Conservation (phyloP, 805 yeast genomes). For the Maudiozyma barnettii region DNA sequence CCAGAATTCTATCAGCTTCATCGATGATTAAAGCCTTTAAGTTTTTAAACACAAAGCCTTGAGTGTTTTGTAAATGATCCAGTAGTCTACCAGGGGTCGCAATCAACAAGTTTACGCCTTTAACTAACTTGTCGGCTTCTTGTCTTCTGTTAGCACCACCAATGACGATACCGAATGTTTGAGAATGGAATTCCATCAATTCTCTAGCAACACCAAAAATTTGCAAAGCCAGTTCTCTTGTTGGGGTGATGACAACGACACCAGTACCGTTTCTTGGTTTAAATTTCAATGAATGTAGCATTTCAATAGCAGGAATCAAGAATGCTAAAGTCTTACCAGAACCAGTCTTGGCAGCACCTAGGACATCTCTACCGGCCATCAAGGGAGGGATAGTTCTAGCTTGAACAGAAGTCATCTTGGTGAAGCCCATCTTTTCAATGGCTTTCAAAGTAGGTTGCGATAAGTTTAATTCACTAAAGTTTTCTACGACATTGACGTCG, state of each 20-base stretch:
- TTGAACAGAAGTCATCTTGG: slow-evolving; percentile 88
- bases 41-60: slow-evolving; percentile 89
- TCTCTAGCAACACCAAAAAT: slow-evolving; percentile 97
- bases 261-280: slow-evolving; percentile 99
- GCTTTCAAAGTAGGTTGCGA: slow-evolving; percentile 79
- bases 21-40: slow-evolving; percentile 89
- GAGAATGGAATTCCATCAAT: slow-evolving; percentile 80
- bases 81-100: slow-evolving; percentile 97
- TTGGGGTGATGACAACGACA: slow-evolving; percentile 90
- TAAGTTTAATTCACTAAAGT: slow-evolving; percentile 45
- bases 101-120: slow-evolving; percentile 87
- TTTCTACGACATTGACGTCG: slow-evolving; percentile 8
- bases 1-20: slow-evolving; percentile 96
- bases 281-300: slow-evolving; percentile 80
- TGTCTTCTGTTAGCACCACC: slow-evolving; percentile 98
- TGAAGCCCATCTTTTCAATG: slow-evolving; percentile 80
- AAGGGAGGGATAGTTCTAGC: slow-evolving; percentile 94
- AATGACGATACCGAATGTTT: slow-evolving; percentile 91
- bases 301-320: slow-evolving; percentile 89
- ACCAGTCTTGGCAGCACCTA: slow-evolving; percentile 99
- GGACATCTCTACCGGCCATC: slow-evolving; percentile 91
- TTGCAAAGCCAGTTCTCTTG: slow-evolving; percentile 95
- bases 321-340: slow-evolving; percentile 97
- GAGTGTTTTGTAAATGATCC: slow-evolving; percentile 93
- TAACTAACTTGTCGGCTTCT: slow-evolving; percentile 87